phyloP scores from a whole-genome alignment of 371 early-diverging fungal genomes.

The Mortierella sp. region DNA sequence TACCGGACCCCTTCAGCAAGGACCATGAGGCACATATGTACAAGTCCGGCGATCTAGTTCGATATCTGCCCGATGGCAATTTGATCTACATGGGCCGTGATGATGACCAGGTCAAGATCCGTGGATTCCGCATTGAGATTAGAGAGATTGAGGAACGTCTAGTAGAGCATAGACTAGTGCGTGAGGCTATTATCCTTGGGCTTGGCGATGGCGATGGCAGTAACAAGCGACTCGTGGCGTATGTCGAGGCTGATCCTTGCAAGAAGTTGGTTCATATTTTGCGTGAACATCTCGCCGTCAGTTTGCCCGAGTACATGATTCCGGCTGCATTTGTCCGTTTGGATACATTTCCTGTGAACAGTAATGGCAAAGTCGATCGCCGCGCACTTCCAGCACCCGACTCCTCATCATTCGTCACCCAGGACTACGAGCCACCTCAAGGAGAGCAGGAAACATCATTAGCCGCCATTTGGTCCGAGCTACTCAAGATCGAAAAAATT shows the following conservation, averaged over 20 bases:
- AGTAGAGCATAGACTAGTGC: constrained; percentile 10
- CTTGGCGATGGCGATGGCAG: background rate
- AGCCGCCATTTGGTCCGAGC: no score
- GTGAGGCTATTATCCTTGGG: constrained; percentile 4
- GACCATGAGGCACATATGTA: constrained; percentile 34
- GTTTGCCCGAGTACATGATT: constrained; percentile 19
- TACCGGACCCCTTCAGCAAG: constrained; percentile 11
- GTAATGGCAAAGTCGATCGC: constrained; percentile 14
- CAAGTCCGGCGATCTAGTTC: constrained; percentile 56
- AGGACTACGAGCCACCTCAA: no score
- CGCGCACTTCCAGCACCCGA: constrained; percentile 8
- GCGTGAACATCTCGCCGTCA: background rate
- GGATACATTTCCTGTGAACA: constrained; percentile 13
- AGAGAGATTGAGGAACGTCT: constrained; percentile 44
- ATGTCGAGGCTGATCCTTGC: constrained; percentile 8
- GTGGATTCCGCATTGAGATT: constrained; percentile 59
- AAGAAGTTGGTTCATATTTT: constrained; percentile 3
- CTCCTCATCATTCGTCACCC: no score
- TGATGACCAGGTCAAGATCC: constrained; percentile 55
- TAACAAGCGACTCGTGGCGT: constrained; percentile 12
- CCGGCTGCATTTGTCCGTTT: constrained; percentile 15
- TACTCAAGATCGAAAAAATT: no score
- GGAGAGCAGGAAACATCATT: no score
- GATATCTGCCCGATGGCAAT: no score
- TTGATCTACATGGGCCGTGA: constrained; percentile 29